These are phyloP conservation scores for Jamesozyma rosinii DNA, from an alignment of 805 yeast genomes.

Conservation along the genomic window DNA sequence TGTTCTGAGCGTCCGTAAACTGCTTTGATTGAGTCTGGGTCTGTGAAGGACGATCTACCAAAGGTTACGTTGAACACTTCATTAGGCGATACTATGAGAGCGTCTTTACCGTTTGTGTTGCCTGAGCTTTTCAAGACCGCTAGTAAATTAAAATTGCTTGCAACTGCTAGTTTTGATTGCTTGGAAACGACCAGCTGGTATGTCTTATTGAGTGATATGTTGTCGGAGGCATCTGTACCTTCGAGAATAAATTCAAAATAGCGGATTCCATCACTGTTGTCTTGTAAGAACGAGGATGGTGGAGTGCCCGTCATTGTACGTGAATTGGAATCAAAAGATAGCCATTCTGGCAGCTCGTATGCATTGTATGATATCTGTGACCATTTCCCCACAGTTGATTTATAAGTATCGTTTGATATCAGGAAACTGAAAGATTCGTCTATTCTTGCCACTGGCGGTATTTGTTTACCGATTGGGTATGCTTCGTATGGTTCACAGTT, in stretches of 20 bases:
- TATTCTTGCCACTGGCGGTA: conserved; percentile 79
- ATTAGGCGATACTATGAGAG: conserved; percentile 66
- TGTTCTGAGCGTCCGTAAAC: conserved; percentile 61
- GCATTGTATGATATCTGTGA: conserved; percentile 46
- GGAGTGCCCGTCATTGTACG: conserved; percentile 69
- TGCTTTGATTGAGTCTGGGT: conserved; percentile 38
- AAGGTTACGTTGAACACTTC: conserved; percentile 57
- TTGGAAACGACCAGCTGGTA: conserved; percentile 55
- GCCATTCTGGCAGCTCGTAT: conserved; percentile 64
- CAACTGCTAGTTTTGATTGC: conserved; percentile 38
- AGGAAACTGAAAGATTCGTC: conserved; percentile 53
- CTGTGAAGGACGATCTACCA: conserved; percentile 48
- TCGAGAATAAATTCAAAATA: conserved; percentile 42
- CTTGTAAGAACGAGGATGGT: conserved; percentile 15
- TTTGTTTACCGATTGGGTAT: conserved; percentile 46
- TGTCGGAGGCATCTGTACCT: conserved; percentile 57
- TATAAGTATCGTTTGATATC: conserved; percentile 62
- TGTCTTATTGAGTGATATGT: conserved; percentile 34
- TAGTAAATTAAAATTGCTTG: conserved; percentile 34
- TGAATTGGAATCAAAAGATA: conserved; percentile 53
- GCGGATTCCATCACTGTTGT: conserved; percentile 35
- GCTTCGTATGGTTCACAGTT: conserved; percentile 24
- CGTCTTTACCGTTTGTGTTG: conserved; percentile 64
- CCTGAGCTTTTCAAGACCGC: conserved; percentile 57
- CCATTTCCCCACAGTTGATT: conserved; percentile 35